A percentile compares a stretch with the other conserved stretches of the same genome.
Conservation (phyloP, 2,329 filamentous ascomycete genomes). For the Bipolaris victoriae region DNA sequence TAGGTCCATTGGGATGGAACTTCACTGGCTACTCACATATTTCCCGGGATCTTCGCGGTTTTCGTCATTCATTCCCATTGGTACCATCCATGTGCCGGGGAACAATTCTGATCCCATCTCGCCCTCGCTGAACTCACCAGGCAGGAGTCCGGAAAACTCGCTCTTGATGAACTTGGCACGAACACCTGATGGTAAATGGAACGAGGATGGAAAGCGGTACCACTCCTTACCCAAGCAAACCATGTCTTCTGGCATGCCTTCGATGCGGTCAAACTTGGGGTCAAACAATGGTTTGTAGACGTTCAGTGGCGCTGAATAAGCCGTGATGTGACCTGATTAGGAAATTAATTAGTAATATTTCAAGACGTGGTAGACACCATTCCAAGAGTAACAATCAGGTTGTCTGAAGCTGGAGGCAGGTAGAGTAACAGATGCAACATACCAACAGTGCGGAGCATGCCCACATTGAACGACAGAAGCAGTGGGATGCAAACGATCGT, state of each 20-base stretch:
- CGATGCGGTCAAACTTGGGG: slow-evolving; percentile 60
- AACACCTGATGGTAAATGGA: slow-evolving; percentile 83
- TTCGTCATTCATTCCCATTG: slow-evolving; percentile 86
- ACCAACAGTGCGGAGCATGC: slow-evolving; percentile 72
- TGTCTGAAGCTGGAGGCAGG: neutral
- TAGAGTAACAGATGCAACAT: neutral
- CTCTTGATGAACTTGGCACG: slow-evolving; percentile 89
- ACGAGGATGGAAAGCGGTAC: slow-evolving; percentile 96
- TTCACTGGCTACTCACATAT: slow-evolving; percentile 64
- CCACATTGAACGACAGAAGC: slow-evolving; percentile 68
- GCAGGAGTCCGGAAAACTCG: slow-evolving; percentile 85
- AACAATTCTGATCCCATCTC: slow-evolving; percentile 72
- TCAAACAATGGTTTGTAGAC: slow-evolving; percentile 72
- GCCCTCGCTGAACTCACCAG: slow-evolving; percentile 86
- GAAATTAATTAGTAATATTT: neutral
- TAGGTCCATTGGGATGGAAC: neutral
- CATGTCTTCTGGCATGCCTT: slow-evolving; percentile 71
- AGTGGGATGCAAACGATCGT: slow-evolving; percentile 64
- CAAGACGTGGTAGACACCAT: neutral
- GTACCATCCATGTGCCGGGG: slow-evolving; percentile 82
- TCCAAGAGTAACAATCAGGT: neutral
- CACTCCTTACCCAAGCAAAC: slow-evolving; percentile 96
- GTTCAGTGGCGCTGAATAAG: slow-evolving; percentile 79
- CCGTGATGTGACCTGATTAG: slow-evolving; percentile 68
- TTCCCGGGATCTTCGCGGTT: slow-evolving; percentile 88